Conservation (phyloP, 106 monocot genomes). For the Hemerocallis citrina region DNA sequence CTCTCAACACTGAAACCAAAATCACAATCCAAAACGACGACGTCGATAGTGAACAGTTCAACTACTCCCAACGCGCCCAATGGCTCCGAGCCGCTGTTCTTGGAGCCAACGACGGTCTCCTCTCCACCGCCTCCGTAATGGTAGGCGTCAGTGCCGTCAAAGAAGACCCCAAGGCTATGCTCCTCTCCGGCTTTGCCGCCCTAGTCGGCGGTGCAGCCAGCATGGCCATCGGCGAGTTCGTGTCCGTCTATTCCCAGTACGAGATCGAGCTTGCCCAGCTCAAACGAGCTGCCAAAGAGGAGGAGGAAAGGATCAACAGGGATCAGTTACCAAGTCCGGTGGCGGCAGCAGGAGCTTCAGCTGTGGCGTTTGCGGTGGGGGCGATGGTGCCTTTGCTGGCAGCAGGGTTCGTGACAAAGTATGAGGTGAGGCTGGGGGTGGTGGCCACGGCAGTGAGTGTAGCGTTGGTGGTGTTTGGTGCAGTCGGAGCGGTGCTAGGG, state of each 20-base stretch:
- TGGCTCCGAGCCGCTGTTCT: conserved; percentile 77
- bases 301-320: not conserved
- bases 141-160: conserved; percentile 63
- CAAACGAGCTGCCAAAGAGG: conserved; percentile 6
- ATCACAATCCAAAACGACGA: conserved; percentile 27
- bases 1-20: conserved; percentile 24
- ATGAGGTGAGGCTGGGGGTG: conserved; percentile 41
- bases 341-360: conserved; percentile 68
- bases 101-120: conserved; percentile 75
- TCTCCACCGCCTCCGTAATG: conserved; percentile 72
- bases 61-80: conserved; percentile 31
- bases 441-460: conserved; percentile 32
- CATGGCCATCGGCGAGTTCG: conserved; percentile 85
- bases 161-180: conserved; percentile 32
- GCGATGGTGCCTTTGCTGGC: conserved; percentile 53
- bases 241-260: conserved; percentile 59
- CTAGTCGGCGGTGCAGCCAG: conserved; percentile 71
- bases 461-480: conserved; percentile 46
- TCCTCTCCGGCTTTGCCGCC: conserved; percentile 52
- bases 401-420: conserved; percentile 32
- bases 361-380: conserved; percentile 50
- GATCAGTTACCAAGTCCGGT: conserved; percentile 34
- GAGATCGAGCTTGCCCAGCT: conserved; percentile 51
- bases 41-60: not conserved
- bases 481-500: conserved; percentile 46